Base-by-base conservation (phyloP, 2,329 filamentous ascomycete genomes). In the Diplodia intermedia region DNA sequence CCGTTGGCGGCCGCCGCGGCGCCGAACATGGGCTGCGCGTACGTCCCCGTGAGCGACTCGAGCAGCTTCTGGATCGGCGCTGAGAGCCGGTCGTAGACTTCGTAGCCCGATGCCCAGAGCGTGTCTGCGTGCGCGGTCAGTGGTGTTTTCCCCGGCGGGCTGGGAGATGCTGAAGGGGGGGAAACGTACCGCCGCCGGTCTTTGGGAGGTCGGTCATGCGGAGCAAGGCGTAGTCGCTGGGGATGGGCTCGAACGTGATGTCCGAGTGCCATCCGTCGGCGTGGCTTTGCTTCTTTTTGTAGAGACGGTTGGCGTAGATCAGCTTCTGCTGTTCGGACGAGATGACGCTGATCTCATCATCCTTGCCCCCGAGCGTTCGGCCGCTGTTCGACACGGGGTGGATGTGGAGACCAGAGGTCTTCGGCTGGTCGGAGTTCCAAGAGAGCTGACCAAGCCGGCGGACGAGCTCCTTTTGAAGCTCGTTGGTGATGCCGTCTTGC, bases 321-420 rank as follows among this genome's bases (percentile, higher is more conserved):
- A 74, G 69, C 57, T 76, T 67, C 71, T 74, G 75, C 75, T 86
- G 82, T 33, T 83, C 80, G 0, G 87, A 89, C 57, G 73, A 76
- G 65, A 81, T 80, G 18, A 77, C 76, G 47, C 75, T 78, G 68
- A 80, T 80, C 63, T 81, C 74, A 57, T 76, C 72, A 50, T 79
- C 79, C 14, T 75, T 73, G n/a, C 72, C 75, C 54, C 78, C 77
- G 7, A 77, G 73, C 60, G 77, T 74, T 68, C 74, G 74, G 9
- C 87, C 77, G 78, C 81, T 73, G 70, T 81, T 80, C 14, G 78
- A 73, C 23, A 89, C 75, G 0, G 87, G 87, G 71, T 89, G 87
- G 52, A 89, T 87, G 72, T 90, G 88, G 11, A 89, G 78, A 29
- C 81, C 81, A 0, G 86, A 88, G 0, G 83, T 84, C 0, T 76